These are phyloP conservation scores for Henckelia pumila DNA, from an alignment of 257 asterid species.

Conservation along the genomic window DNA sequence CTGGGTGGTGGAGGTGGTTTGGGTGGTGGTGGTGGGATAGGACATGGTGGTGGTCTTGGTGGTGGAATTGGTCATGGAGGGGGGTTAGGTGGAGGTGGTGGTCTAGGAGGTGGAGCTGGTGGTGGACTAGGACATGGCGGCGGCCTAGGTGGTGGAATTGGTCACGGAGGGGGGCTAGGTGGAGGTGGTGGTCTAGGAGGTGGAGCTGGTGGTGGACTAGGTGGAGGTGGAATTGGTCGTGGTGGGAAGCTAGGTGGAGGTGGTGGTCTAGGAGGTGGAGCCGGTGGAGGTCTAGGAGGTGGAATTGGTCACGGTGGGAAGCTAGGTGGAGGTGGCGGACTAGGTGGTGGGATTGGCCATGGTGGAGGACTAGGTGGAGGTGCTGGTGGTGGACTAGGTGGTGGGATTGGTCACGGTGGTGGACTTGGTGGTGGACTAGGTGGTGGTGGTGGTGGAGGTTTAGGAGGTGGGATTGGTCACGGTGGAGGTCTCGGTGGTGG, in stretches of 20 bases:
- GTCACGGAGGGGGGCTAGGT: background rate
- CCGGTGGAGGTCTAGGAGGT: slow-evolving; percentile 6
- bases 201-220: background rate
- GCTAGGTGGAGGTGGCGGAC: slow-evolving; percentile 24
- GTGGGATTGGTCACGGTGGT: background rate
- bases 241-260: background rate
- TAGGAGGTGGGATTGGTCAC: background rate
- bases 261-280: too few species aligned
- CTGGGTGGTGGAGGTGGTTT: background rate
- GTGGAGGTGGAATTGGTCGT: background rate
- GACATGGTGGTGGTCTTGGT: background rate
- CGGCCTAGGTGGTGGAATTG: background rate
- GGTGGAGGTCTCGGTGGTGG: slow-evolving; percentile 18
- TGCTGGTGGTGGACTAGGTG: background rate
- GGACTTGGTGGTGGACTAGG: slow-evolving; percentile 30
- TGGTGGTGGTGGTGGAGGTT: slow-evolving; percentile 22
- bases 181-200: background rate
- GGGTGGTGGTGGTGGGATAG: background rate
- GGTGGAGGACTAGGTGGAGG: background rate
- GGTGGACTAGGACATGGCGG: background rate
- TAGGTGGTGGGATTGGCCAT: slow-evolving; percentile 18
- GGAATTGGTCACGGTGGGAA: background rate
- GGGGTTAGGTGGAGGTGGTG: background rate
- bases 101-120: background rate
- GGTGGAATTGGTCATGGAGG: background rate